These are phyloP conservation scores for Mortierella sp. DNA, from an alignment of 371 early-diverging fungal species.

Conservation along the genomic window DNA sequence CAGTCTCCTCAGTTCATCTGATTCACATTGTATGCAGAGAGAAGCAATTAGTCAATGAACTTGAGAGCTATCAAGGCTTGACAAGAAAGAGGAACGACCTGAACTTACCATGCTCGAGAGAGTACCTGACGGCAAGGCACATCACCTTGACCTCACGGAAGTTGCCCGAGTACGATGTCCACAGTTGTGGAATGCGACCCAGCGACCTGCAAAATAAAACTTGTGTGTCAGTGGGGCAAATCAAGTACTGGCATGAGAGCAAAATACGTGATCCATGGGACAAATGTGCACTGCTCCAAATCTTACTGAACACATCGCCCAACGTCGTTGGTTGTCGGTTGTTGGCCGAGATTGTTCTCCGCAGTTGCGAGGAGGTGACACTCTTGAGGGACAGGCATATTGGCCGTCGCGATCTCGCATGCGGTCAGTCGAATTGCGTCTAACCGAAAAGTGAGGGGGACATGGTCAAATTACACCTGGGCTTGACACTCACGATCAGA, in stretches of 20 bases:
- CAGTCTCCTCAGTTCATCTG: constrained; percentile 26
- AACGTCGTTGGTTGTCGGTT: neutral
- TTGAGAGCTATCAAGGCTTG: neutral
- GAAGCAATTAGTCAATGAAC: neutral
- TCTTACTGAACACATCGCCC: constrained; percentile 38
- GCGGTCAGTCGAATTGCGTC: constrained; percentile 44
- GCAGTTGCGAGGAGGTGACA: constrained; percentile 17
- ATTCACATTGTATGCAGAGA: neutral
- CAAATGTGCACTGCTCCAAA: neutral
- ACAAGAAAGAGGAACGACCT: neutral
- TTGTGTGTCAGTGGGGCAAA: neutral
- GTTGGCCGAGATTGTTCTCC: neutral
- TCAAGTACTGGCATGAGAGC: no score
- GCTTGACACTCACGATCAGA: no score
- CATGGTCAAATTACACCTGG: no score
- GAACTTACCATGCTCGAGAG: constrained; percentile 39
- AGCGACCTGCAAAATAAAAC: constrained; percentile 20
- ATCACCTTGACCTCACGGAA: constrained; percentile 46
- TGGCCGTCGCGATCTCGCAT: constrained; percentile 50
- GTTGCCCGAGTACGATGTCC: constrained; percentile 55
- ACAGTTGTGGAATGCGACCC: constrained; percentile 40
- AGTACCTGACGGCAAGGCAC: constrained; percentile 38
- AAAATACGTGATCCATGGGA: no score
- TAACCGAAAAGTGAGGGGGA: no score
- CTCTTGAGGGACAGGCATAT: constrained; percentile 39